Conservation (phyloP, 371 early-diverging fungal species). For the Chytridiales sp. region DNA sequence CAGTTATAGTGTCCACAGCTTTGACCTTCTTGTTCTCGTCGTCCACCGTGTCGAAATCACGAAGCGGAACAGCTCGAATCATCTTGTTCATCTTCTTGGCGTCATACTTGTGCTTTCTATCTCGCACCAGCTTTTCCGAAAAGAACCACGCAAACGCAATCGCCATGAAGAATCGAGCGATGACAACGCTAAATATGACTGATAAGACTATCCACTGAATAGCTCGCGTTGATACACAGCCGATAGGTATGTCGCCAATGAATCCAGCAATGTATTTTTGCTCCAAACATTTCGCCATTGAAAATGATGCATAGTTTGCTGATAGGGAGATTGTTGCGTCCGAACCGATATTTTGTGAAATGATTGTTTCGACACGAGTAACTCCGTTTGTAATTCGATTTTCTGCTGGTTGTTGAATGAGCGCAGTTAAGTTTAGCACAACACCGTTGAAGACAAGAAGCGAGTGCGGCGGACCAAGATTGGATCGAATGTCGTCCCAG, state of each 20-base stretch:
- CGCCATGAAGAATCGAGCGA: constrained; percentile 51
- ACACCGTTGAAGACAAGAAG: constrained; percentile 43
- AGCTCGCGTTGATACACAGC: constrained; percentile 42
- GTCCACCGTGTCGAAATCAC: too few species aligned
- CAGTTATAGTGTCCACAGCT: too few species aligned
- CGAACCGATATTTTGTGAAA: neutral
- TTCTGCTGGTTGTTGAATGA: neutral
- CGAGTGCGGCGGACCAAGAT: constrained; percentile 25
- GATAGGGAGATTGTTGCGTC: constrained; percentile 34
- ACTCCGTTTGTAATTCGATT: neutral
- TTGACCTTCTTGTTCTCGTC: too few species aligned
- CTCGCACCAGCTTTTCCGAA: constrained; percentile 22
- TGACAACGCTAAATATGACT: constrained; percentile 44
- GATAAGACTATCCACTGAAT: constrained; percentile 33
- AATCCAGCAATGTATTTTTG: constrained; percentile 37
- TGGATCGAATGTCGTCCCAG: constrained; percentile 29
- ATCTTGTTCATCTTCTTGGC: neutral
- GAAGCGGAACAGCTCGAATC: too few species aligned
- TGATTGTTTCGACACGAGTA: neutral
- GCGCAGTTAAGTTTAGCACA: constrained; percentile 41
- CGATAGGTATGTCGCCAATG: constrained; percentile 31
- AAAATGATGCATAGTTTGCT: neutral
- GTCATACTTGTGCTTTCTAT: neutral
- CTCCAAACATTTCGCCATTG: constrained; percentile 30
- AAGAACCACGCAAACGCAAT: constrained; percentile 48